Evolutionary conservation across 176 grass and related monocot species (phyloP).

Genomic region (Aechmea fasciata): DNA sequence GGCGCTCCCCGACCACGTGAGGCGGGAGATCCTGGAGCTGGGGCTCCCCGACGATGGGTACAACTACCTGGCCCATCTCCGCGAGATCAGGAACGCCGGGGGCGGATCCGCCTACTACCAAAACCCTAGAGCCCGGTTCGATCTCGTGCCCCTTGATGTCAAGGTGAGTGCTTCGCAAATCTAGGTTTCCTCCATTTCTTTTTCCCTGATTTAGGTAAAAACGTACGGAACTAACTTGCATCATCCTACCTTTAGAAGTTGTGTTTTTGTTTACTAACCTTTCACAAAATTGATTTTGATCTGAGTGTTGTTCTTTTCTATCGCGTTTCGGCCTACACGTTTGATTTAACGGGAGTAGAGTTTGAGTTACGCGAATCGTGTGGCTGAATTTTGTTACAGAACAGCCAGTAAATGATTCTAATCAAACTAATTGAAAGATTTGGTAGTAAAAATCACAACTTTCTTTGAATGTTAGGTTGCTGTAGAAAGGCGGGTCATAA

Average conservation of each 20-base stretch:
- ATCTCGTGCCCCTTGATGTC: conserved; percentile 61
- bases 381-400: not conserved
- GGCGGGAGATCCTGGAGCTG: conserved; percentile 74
- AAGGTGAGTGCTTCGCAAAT: conserved; percentile 36
- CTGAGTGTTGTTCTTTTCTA: too few species aligned
- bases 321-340: too few species aligned
- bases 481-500: not conserved
- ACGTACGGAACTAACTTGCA: too few species aligned
- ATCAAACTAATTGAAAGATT: too few species aligned
- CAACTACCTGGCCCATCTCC: conserved; percentile 83
- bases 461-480: too few species aligned
- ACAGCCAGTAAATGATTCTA: too few species aligned
- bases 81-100: conserved; percentile 73
- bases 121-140: conserved; percentile 34
- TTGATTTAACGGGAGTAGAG: too few species aligned
- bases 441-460: too few species aligned
- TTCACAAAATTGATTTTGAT: too few species aligned
- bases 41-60: conserved; percentile 93
- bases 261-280: too few species aligned
- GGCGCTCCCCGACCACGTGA: conserved; percentile 36
- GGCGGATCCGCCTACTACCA: conserved; percentile 51
- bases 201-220: not conserved
- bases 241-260: too few species aligned
- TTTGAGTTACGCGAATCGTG: not conserved
- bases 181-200: too few species aligned